These are phyloP conservation scores for Camellia granthamiana DNA, from an alignment of 148 eudicot genomes.

Conservation along the genomic window DNA sequence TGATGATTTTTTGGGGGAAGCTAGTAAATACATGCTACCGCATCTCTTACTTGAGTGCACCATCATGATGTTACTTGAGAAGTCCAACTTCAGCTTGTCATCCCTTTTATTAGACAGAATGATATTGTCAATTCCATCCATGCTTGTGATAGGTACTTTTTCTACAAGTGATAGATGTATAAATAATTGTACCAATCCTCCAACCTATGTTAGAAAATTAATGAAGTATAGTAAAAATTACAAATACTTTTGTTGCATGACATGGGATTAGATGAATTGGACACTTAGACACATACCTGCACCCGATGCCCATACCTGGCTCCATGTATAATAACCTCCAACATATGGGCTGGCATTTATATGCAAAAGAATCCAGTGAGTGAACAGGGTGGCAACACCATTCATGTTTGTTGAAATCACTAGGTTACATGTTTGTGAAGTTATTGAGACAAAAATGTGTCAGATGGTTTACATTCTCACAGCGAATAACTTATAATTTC, in stretches of 20 bases:
- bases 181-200: not conserved
- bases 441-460: not conserved
- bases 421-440: not conserved
- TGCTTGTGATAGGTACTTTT: not conserved
- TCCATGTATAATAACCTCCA: no score
- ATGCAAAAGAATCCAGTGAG: not conserved
- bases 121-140: not conserved
- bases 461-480: not conserved
- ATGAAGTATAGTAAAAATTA: no score
- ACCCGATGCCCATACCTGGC: no score
- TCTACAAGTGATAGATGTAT: not conserved
- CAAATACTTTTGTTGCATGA: no score
- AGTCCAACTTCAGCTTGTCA: not conserved
- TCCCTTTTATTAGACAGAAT: not conserved
- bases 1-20: not conserved
- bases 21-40: not conserved
- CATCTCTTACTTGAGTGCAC: not conserved
- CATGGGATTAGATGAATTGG: no score
- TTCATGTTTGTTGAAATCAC: slow-evolving; percentile 1
- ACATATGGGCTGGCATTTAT: not conserved
- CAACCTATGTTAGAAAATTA: no score
- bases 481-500: not conserved
- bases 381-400: not conserved
- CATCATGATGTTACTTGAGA: not conserved
- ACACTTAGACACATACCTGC: no score